Evolutionary conservation across 1,284 basidiomycete genomes (phyloP).

Genomic region (Cutaneotrichosporon spelunceum): DNA sequence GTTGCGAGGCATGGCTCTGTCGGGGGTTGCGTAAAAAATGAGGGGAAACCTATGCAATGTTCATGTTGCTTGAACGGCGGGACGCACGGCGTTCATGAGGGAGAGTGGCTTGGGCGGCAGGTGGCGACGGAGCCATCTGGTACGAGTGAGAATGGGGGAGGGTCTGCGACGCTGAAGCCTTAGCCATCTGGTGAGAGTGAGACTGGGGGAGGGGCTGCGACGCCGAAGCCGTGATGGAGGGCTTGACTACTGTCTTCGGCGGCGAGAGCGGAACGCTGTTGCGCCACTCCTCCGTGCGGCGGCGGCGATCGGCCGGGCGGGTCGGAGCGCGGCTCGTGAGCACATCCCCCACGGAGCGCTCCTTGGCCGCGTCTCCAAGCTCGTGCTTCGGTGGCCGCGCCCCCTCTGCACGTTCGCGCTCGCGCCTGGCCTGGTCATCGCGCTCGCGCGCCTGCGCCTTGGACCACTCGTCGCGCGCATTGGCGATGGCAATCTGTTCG

Average conservation of each 20-base stretch:
- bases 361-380: slow-evolving; percentile 14
- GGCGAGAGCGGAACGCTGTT: slow-evolving; percentile 11
- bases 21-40: not conserved
- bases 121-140: not conserved
- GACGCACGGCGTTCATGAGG: not conserved
- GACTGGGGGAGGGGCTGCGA: not conserved
- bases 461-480: slow-evolving; percentile 17
- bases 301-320: slow-evolving; percentile 4
- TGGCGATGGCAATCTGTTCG: slow-evolving; percentile 35
- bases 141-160: not conserved
- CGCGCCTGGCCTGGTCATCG: slow-evolving; percentile 11
- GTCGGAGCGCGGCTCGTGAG: slow-evolving; percentile 4
- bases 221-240: not conserved
- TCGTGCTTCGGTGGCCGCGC: slow-evolving; percentile 3
- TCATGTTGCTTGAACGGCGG: slow-evolving; percentile 5
- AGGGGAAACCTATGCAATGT: slow-evolving; percentile 9
- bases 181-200: not conserved
- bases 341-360: slow-evolving; percentile 3
- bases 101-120: not conserved
- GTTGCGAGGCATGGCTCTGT: not conserved
- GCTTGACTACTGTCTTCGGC: not conserved
- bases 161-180: not conserved
- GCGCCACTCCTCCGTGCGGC: slow-evolving; percentile 24
- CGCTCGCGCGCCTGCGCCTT: slow-evolving; percentile 17
- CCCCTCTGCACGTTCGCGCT: slow-evolving; percentile 5